These are phyloP conservation scores for Torulaspora gathmanii DNA, from an alignment of 805 yeast genomes.

Conservation along the genomic window DNA sequence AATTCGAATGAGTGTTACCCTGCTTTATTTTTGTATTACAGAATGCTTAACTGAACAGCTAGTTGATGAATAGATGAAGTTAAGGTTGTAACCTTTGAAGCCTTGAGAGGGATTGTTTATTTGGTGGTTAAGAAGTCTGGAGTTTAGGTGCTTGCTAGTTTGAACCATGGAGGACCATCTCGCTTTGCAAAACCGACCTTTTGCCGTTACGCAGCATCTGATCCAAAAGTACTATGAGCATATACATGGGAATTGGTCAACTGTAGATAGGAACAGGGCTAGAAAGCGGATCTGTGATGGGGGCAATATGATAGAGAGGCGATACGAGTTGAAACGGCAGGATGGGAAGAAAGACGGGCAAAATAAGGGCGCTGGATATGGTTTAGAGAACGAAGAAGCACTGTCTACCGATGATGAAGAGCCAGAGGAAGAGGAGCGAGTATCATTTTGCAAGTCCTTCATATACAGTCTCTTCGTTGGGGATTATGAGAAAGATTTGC, in stretches of 20 bases:
- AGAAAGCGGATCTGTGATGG: slow-evolving; percentile 7
- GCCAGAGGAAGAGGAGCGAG: slow-evolving; percentile 7
- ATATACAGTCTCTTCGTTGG: slow-evolving; percentile 20
- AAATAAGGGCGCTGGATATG: neutral
- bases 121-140: neutral
- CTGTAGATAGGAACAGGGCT: slow-evolving; percentile 1
- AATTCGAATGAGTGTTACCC: neutral
- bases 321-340: slow-evolving; percentile 3
- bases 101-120: neutral
- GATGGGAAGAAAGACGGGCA: neutral
- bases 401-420: slow-evolving; percentile 5
- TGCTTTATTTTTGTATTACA: neutral
- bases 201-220: slow-evolving; percentile 26
- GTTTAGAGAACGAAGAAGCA: slow-evolving; percentile 1
- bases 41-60: neutral
- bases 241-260: slow-evolving; percentile 6
- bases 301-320: slow-evolving; percentile 1
- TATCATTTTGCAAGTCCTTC: slow-evolving; percentile 12
- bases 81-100: no score
- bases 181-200: slow-evolving; percentile 15
- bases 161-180: slow-evolving; percentile 6
- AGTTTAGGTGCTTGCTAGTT: neutral
- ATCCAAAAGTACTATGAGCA: slow-evolving; percentile 21
- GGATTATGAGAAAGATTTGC: slow-evolving; percentile 34
- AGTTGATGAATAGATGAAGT: neutral